Percentiles rank a stretch among this genome's conserved stretches.
Conservation (phyloP, 371 early-diverging fungal species). For the Funneliformis caledonium region DNA sequence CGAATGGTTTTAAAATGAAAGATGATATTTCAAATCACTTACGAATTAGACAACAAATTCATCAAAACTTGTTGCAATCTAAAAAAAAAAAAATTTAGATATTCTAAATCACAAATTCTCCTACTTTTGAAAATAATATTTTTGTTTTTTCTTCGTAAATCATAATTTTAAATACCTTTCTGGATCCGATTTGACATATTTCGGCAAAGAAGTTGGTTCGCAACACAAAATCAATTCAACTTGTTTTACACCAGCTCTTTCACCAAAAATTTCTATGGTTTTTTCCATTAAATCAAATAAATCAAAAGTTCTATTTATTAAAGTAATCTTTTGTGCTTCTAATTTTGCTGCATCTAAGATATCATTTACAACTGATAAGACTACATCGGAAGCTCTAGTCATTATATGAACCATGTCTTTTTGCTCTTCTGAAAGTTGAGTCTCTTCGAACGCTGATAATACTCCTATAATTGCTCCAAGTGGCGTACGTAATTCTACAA, state of each 20-base stretch:
- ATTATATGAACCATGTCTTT: constrained; percentile 53
- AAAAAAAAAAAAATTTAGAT: neutral
- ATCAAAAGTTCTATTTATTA: constrained; percentile 52
- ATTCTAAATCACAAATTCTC: neutral
- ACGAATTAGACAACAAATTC: constrained; percentile 38
- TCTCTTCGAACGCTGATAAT: constrained; percentile 48
- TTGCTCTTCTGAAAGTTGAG: constrained; percentile 50
- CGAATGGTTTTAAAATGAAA: too few species aligned
- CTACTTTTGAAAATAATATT: too few species aligned
- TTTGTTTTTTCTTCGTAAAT: too few species aligned
- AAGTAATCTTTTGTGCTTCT: constrained; percentile 57
- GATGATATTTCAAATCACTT: neutral
- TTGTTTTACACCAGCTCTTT: constrained; percentile 46
- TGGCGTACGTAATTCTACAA: constrained; percentile 48
- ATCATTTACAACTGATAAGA: constrained; percentile 60
- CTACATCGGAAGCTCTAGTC: constrained; percentile 52
- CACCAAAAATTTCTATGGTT: constrained; percentile 50
- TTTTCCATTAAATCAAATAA: constrained; percentile 56
- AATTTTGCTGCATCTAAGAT: constrained; percentile 64
- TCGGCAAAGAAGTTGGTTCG: constrained; percentile 42
- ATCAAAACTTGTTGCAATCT: constrained; percentile 39
- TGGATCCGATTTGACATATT: constrained; percentile 36
- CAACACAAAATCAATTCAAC: constrained; percentile 43
- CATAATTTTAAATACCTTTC: constrained; percentile 20
- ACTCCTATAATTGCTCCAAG: constrained; percentile 56